Evolutionary conservation across 371 early-diverging fungal genomes (phyloP), one percentile per base, ranked within the genome.

Genomic region (Lichtheimia ramosa): DNA sequence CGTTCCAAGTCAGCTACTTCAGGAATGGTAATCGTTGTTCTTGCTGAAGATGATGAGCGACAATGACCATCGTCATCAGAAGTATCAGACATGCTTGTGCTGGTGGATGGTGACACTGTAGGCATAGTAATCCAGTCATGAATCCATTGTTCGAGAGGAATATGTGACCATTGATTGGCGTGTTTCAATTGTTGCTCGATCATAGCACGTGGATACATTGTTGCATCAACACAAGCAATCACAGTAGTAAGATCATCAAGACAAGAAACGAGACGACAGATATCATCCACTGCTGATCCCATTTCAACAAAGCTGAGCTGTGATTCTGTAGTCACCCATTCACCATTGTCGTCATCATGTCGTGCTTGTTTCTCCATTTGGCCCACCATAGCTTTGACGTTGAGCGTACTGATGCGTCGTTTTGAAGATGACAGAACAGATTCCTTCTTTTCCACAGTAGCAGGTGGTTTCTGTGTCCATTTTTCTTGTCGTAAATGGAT

Each of bases 291-390:
- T 1, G 34, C 34, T 34, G 34, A 34, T 10, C 34, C 34, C 34
- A 99, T 77, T 77, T 99, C 99, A 23, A 99, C 97, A 83, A 99
- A 98, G 65, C 93, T 91, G 61, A 96, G 91, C 69, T 96, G 96
- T 40, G 92, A 89, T 15, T 81, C 74, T 50, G 89, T 62, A 7
- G 63, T 59, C 25, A 81, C 58, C 66, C 76, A 74, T 28, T 79
- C 72, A 5, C 71, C 65, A 5, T 71, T 74, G 28, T 51, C 57
- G 20, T 48, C 25, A 16, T 64, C 65, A 14, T 71, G 61, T 49
- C 46, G 51, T 16, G 55, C 61, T 27, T 60, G 59, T 48, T 62
- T 58, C 53, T 66, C 67, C 67, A 66, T 66, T 46, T 66, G 63
- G 18, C 67, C 67, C 23, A 66, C 58, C 59, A 66, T 59, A 20